Evolutionary conservation across 2,329 filamentous ascomycete species (phyloP).

Genomic region (Cladobotryum mycophilum): DNA sequence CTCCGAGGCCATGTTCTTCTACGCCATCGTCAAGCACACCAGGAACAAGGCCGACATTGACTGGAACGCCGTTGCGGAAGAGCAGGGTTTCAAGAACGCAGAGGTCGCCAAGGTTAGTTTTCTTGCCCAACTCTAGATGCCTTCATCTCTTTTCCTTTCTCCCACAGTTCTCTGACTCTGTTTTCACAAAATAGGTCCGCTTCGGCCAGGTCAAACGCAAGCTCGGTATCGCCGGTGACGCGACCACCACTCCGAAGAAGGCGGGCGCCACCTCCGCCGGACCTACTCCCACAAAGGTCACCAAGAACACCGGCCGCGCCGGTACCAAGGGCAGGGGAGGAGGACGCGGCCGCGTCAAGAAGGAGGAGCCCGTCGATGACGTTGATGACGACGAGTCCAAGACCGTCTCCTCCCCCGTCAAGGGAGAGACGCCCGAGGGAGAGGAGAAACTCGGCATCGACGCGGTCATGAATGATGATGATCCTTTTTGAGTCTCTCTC

Average conservation of each 20-base stretch:
- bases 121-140: too few species aligned
- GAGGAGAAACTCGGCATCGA: slow-evolving; percentile 13
- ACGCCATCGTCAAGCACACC: slow-evolving; percentile 38
- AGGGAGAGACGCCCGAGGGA: slow-evolving; percentile 16
- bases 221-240: slow-evolving; percentile 31
- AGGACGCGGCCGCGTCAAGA: slow-evolving; percentile 14
- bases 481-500: slow-evolving; percentile 12
- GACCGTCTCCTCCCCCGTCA: slow-evolving; percentile 8
- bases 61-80: slow-evolving; percentile 40
- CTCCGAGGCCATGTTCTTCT: slow-evolving; percentile 39
- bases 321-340: slow-evolving; percentile 19
- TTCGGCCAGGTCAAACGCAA: slow-evolving; percentile 46
- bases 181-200: slow-evolving; percentile 28
- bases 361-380: slow-evolving; percentile 15
- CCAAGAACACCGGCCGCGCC: slow-evolving; percentile 23
- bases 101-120: slow-evolving; percentile 37
- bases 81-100: slow-evolving; percentile 39
- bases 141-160: neutral
- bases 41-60: slow-evolving; percentile 40
- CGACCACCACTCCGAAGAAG: slow-evolving; percentile 17
- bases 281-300: slow-evolving; percentile 23
- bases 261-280: slow-evolving; percentile 12
- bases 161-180: neutral
- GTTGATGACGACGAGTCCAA: slow-evolving; percentile 10
- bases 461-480: slow-evolving; percentile 4